Percentiles rank a stretch among this genome's conserved stretches.
Conservation (phyloP, 306 rosid genomes). For the Datisca glomerata region DNA sequence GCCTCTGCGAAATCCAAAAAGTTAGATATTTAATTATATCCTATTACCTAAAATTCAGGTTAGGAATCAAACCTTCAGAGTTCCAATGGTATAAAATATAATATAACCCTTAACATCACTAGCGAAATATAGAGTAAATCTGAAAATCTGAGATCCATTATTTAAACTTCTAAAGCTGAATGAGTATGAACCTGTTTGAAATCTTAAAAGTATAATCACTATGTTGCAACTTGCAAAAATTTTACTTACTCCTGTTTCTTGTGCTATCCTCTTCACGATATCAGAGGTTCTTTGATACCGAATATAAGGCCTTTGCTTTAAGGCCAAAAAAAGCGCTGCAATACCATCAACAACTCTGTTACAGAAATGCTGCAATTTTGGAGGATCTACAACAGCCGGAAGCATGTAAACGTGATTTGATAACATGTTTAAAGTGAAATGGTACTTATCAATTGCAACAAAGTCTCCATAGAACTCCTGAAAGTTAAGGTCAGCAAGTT, state of each 20-base stretch:
- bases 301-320: conserved; percentile 80
- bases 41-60: too few species aligned
- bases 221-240: conserved; percentile 1
- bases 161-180: conserved; percentile 3
- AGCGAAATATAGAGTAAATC: neutral
- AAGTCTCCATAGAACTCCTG: conserved; percentile 93
- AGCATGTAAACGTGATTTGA: conserved; percentile 77
- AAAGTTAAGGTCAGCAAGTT: conserved; percentile 14
- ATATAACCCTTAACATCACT: too few species aligned
- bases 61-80: too few species aligned
- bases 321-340: conserved; percentile 70
- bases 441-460: conserved; percentile 77
- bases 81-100: too few species aligned
- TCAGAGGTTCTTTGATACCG: conserved; percentile 94
- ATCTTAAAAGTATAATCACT: neutral
- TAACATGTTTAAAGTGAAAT: conserved; percentile 68
- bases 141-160: conserved; percentile 3
- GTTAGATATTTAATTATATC: too few species aligned
- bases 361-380: conserved; percentile 52
- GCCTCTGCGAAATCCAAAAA: conserved; percentile 80
- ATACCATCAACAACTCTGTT: conserved; percentile 79
- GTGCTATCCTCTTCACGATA: conserved; percentile 81
- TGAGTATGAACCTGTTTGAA: neutral
- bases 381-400: conserved; percentile 83
- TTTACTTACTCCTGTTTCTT: conserved; percentile 60